Conservation (phyloP, 2,329 filamentous ascomycete species). For the Didymella glomerata region DNA sequence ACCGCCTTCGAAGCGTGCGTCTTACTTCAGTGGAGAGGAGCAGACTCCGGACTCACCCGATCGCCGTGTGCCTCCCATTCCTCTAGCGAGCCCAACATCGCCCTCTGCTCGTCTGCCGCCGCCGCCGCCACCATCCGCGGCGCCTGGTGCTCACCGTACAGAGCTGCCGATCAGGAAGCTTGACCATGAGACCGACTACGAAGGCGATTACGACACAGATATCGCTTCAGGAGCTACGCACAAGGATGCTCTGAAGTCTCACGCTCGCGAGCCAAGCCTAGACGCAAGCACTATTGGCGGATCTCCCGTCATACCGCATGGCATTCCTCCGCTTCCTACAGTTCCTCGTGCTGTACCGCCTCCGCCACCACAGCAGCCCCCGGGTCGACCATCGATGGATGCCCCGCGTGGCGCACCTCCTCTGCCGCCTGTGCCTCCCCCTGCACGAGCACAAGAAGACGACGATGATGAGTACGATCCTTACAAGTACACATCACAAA, state of each 20-base stretch:
- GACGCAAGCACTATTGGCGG: slow-evolving; percentile 66
- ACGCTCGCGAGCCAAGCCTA: slow-evolving; percentile 77
- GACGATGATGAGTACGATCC: slow-evolving; percentile 72
- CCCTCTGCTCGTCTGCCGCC: slow-evolving; percentile 54
- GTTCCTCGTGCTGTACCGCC: slow-evolving; percentile 58
- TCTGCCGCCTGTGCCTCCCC: slow-evolving; percentile 71
- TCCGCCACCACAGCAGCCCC: slow-evolving; percentile 64
- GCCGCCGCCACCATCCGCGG: slow-evolving; percentile 57
- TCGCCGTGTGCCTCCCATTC: slow-evolving; percentile 62
- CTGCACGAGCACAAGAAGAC: slow-evolving; percentile 57
- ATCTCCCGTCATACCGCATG: slow-evolving; percentile 47
- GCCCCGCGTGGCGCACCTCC: slow-evolving; percentile 75
- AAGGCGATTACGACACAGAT: slow-evolving; percentile 97
- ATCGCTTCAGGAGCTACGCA: slow-evolving; percentile 93
- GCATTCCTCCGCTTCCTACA: slow-evolving; percentile 48
- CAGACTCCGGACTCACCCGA: slow-evolving; percentile 37
- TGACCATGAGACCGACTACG: slow-evolving; percentile 85
- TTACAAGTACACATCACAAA: slow-evolving; percentile 58
- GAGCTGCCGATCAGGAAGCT: slow-evolving; percentile 49
- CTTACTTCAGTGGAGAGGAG: slow-evolving; percentile 54
- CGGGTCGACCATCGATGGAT: slow-evolving; percentile 66
- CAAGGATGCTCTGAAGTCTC: slow-evolving; percentile 89
- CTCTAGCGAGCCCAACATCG: slow-evolving; percentile 53
- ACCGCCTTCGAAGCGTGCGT: slow-evolving; percentile 49
- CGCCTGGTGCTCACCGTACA: slow-evolving; percentile 50